Conservation (phyloP, 305 asterid species). For the Fraxinus paxiana region DNA sequence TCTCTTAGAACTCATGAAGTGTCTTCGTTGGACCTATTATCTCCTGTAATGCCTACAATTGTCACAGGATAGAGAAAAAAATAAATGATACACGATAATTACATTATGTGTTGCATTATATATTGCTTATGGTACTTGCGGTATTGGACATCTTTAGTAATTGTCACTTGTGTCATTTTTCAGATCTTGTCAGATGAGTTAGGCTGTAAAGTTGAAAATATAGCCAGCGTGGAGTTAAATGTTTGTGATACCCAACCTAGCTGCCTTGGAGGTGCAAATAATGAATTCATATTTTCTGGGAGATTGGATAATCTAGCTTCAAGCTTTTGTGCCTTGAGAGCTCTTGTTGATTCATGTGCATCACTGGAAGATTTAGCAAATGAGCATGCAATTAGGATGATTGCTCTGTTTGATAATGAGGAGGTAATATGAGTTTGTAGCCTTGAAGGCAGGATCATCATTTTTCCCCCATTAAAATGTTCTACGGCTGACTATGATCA, state of each 20-base stretch:
- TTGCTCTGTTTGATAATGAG: slow-evolving; percentile 94
- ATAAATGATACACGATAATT: neutral
- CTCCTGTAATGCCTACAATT: neutral
- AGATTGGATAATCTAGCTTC: slow-evolving; percentile 97
- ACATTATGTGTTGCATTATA: slow-evolving; percentile 4
- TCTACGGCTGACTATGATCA: neutral
- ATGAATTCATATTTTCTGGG: slow-evolving; percentile 95
- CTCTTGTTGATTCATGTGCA: slow-evolving; percentile 79
- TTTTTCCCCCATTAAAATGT: neutral
- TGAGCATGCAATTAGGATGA: slow-evolving; percentile 80
- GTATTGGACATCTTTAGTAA: slow-evolving; percentile 9
- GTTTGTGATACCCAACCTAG: slow-evolving; percentile 96
- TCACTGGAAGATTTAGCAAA: slow-evolving; percentile 60
- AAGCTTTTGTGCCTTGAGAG: slow-evolving; percentile 92
- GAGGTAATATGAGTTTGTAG: slow-evolving; percentile 47
- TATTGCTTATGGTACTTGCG: neutral
- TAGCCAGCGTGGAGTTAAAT: slow-evolving; percentile 79
- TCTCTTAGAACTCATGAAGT: slow-evolving; percentile 1
- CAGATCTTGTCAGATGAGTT: slow-evolving; percentile 91
- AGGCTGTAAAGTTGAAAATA: slow-evolving; percentile 73
- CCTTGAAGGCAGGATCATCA: neutral
- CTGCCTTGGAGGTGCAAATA: slow-evolving; percentile 96
- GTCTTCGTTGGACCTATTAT: neutral
- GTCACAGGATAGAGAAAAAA: slow-evolving; percentile 1
- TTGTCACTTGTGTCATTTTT: slow-evolving; percentile 19